A percentile compares a stretch with the other conserved stretches of the same genome.
Conservation (phyloP, 768 basidiomycete genomes). For the Nevesoporus exiguus region DNA sequence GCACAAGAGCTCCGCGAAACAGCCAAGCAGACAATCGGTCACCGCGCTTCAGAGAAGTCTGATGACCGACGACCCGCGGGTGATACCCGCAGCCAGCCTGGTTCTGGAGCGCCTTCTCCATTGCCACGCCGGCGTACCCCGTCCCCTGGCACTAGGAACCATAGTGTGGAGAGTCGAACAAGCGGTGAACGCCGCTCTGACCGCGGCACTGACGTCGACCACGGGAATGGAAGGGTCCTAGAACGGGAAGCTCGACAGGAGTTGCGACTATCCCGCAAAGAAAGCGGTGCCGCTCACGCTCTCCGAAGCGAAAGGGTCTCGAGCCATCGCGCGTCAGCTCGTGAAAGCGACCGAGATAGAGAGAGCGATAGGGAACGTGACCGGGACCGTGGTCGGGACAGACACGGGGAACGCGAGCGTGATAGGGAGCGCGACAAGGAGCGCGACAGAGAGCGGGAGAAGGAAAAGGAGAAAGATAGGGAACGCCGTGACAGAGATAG, state of each 20-base stretch:
- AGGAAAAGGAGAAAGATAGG: slow-evolving; percentile 35
- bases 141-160: slow-evolving; percentile 65
- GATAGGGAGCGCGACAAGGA: slow-evolving; percentile 46
- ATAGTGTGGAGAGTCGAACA: slow-evolving; percentile 67
- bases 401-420: slow-evolving; percentile 45
- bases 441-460: slow-evolving; percentile 35
- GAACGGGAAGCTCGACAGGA: slow-evolving; percentile 54
- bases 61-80: slow-evolving; percentile 38
- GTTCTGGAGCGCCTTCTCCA: slow-evolving; percentile 53
- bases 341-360: slow-evolving; percentile 37
- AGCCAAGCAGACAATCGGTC: slow-evolving; percentile 61
- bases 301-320: slow-evolving; percentile 47
- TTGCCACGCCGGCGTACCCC: slow-evolving; percentile 55
- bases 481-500: slow-evolving; percentile 40
- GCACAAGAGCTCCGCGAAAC: slow-evolving; percentile 81
- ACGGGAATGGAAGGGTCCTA: slow-evolving; percentile 47
- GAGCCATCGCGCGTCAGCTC: slow-evolving; percentile 37
- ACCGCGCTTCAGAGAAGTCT: slow-evolving; percentile 34
- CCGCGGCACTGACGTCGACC: slow-evolving; percentile 45
- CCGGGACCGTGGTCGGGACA: slow-evolving; percentile 45
- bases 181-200: slow-evolving; percentile 66
- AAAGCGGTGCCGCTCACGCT: slow-evolving; percentile 51
- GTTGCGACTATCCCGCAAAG: slow-evolving; percentile 37
- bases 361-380: slow-evolving; percentile 48
- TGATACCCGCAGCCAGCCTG: slow-evolving; percentile 46